These are phyloP conservation scores for Dothiorella sarmentorum DNA, from an alignment of 2,329 filamentous ascomycete species.

Conservation along the genomic window DNA sequence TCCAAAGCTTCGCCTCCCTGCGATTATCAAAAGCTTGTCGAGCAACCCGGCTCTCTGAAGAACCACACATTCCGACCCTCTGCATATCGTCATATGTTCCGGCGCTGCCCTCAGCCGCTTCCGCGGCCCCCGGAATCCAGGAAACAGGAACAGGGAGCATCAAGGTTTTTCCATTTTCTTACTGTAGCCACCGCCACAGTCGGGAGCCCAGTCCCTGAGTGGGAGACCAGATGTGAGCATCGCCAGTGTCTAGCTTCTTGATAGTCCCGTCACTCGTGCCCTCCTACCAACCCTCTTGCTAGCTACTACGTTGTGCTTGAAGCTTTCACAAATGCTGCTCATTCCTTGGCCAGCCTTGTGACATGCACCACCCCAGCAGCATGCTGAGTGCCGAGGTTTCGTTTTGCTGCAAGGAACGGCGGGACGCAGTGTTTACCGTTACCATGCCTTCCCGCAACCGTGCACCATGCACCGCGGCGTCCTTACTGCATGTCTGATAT, in stretches of 20 bases:
- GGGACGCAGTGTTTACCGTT: neutral
- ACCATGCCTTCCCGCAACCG: constrained; percentile 5
- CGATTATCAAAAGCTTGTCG: constrained; percentile 14
- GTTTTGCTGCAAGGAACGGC: neutral
- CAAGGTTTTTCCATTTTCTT: too few relatives aligned
- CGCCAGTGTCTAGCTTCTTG: neutral
- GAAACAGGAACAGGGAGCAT: constrained; percentile 7
- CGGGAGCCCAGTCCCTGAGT: too few relatives aligned
- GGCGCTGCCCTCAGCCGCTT: neutral
- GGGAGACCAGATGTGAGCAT: neutral
- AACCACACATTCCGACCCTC: constrained; percentile 1
- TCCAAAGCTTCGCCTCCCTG: constrained; percentile 13
- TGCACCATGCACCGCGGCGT: constrained; percentile 3
- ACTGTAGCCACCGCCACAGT: too few relatives aligned
- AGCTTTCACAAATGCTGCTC: neutral
- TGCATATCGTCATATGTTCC: constrained; percentile 12
- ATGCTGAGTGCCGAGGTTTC: neutral
- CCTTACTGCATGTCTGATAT: neutral
- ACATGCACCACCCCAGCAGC: neutral
- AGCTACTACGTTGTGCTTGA: neutral
- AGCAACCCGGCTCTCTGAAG: constrained; percentile 1
- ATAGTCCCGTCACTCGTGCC: neutral
- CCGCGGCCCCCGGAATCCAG: constrained; percentile 2
- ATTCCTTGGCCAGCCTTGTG: neutral
- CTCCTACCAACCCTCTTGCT: neutral